These are phyloP conservation scores for Geosiphon pyriformis DNA, from an alignment of 192 early-diverging fungal genomes.

Conservation along the genomic window DNA sequence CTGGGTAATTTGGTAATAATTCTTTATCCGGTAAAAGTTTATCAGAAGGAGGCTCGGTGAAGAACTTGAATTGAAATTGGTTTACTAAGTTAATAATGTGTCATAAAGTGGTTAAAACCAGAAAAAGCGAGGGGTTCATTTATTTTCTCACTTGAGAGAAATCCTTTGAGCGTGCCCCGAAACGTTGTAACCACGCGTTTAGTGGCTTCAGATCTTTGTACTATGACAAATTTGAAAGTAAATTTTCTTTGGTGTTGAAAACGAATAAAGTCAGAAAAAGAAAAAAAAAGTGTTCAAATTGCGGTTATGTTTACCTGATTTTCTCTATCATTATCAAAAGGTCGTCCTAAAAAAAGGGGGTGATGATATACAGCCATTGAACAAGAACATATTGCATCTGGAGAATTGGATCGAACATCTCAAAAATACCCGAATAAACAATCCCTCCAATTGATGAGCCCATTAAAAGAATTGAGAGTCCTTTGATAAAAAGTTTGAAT, in stretches of 20 bases:
- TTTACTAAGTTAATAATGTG: not conserved
- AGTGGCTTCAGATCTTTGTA: slow-evolving; percentile 16
- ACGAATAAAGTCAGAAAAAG: not conserved
- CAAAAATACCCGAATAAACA: slow-evolving; percentile 7
- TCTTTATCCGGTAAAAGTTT: slow-evolving; percentile 90
- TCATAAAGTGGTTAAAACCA: not conserved
- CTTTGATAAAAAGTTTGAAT: not conserved
- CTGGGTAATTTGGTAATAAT: slow-evolving; percentile 71
- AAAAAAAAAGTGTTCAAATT: too few species aligned
- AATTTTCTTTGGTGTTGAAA: not conserved
- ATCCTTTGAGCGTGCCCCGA: slow-evolving; percentile 14
- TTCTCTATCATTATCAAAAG: slow-evolving; percentile 17
- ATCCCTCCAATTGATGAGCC: too few species aligned
- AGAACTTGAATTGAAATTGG: slow-evolving; percentile 9
- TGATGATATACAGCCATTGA: not conserved
- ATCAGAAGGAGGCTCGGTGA: slow-evolving; percentile 69
- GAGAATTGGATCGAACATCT: not conserved
- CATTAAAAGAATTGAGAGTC: too few species aligned
- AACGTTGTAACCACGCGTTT: slow-evolving; percentile 10
- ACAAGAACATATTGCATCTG: not conserved
- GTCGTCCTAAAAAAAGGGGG: slow-evolving; percentile 13
- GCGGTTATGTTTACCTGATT: slow-evolving; percentile 13
- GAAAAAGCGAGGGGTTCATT: not conserved
- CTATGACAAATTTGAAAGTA: slow-evolving; percentile 7
- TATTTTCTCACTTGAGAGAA: slow-evolving; percentile 12